Base-by-base conservation (phyloP, 306 rosid genomes). In the Glycine latifolia region DNA sequence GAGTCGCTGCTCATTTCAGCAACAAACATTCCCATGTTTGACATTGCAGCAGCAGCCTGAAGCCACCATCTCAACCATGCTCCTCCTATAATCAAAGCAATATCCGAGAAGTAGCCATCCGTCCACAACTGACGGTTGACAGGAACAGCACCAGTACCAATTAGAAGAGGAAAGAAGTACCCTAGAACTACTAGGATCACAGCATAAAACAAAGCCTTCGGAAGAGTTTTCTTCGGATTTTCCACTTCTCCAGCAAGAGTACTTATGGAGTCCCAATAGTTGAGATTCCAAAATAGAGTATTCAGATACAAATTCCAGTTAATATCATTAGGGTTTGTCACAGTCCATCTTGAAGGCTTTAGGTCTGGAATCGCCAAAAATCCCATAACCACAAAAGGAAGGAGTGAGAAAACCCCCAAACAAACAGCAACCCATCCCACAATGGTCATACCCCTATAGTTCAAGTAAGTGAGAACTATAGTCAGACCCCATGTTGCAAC, bases 21-120 rank as follows among this genome's bases (percentile, higher is more conserved):
- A 63, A 95, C 95, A 49, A 95, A 95, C 97, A 95, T 91, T 60
- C 99, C 99, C 97, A 95, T 93, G 68, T 95, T 95, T 39, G 99
- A 89, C 93, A 93, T 77, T 1, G 99, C 99, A 5, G 99, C 97
- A 37, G 94, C 97, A 35, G 82, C 95, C 82, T 93, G 97, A 75
- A 95, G 84, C 97, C 97, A 95, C 92, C 94, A 91, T 63, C 97
- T 85, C 91, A 95, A 81, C 99, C 97, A 95, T 47, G 67, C 97
- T 85, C 97, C 97, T 10, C 99, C 97, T 17, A 95, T 12, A 43
- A 91, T 82, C 87, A 89, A 81, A 13, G 97, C 97, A 61, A 93
- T 71, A 44, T 93, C 94, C 0, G 97, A 83, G 83, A 95, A 93
- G 80, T 95, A 93, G 6, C 97, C 99, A 67, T 91, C 97, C 0